These are phyloP conservation scores for Thermomucor indicae-seudaticae DNA, from an alignment of 371 early-diverging fungal species.

Conservation along the genomic window DNA sequence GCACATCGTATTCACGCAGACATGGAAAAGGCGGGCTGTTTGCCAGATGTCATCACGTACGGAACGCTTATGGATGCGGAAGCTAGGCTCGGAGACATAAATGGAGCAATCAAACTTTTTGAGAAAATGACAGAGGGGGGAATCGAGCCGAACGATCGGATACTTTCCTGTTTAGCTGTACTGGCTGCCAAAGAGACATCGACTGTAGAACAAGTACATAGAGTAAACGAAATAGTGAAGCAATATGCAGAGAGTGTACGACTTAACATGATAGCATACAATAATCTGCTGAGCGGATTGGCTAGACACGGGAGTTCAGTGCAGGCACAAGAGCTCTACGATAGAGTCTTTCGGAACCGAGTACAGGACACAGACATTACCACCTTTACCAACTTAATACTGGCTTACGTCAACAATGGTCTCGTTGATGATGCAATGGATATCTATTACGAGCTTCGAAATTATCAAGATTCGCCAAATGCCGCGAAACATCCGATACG, in stretches of 20 bases:
- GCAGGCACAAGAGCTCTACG: constrained; percentile 37
- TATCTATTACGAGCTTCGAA: constrained; percentile 36
- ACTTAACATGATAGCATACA: constrained; percentile 16
- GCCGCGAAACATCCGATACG: constrained; percentile 7
- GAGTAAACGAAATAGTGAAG: background rate
- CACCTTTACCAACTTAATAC: constrained; percentile 32
- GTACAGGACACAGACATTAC: constrained; percentile 17
- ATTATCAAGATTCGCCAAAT: constrained; percentile 17
- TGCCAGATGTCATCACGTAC: constrained; percentile 51
- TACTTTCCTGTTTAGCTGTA: constrained; percentile 26
- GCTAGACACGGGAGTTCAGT: constrained; percentile 28
- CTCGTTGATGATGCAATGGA: constrained; percentile 37
- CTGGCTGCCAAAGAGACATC: constrained; percentile 11
- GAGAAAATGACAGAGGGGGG: constrained; percentile 28
- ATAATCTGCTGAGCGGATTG: constrained; percentile 24
- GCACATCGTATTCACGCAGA: constrained; percentile 31
- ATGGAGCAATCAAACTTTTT: constrained; percentile 27
- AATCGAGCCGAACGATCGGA: constrained; percentile 28
- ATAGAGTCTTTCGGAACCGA: constrained; percentile 26
- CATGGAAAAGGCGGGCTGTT: constrained; percentile 21
- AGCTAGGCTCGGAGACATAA: constrained; percentile 21
- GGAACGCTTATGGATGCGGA: constrained; percentile 50
- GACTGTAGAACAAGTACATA: background rate
- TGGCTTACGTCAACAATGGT: constrained; percentile 37
- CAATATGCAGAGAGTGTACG: constrained; percentile 1